Evolutionary conservation across 768 basidiomycete species (phyloP), one percentile per base, ranked within the genome.

Genomic region (Chalciporus chontae): DNA sequence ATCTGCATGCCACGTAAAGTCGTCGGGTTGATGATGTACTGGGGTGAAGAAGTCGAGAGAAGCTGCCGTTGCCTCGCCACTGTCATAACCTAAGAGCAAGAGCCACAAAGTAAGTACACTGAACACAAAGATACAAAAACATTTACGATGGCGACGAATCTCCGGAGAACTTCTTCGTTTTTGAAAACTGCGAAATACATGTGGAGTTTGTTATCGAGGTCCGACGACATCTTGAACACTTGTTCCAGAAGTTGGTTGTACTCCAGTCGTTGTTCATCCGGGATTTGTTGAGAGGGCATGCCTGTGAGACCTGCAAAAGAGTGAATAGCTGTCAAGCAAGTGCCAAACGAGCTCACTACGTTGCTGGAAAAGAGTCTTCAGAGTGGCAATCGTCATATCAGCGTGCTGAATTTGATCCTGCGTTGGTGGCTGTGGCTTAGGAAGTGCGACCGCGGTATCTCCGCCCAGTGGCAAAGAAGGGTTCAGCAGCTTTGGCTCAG

Each of bases 101-200:
- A 32, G 49, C 45, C 40, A 57, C 48, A 43, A 27, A 29, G 19
- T 40, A 45, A 59, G 47, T 5, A 45, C 49, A 50, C 37, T 14
- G 14, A 41, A 45, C 17, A 52, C 24, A 56, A 57, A 56, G 32
- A 47, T 21, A 56, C 42, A 44, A 59, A 51, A 38, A 23, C 43
- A 55, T 83, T 51, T 57, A 87, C 86, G 46, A 84, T 81, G 11
- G 71, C 62, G 31, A 84, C 69, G 26, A 79, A 62, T 64, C 69
- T 79, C 60, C 71, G 76, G 43, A 85, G 69, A 39, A 67, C 36
- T 0, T 77, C 77, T 11, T 81, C 78, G 36, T 69, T 70, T 59
- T 75, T 77, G 41, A 79, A 57, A 39, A 81, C 62, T 18, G 73
- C 58, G 45, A 69, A 65, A 53, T 76, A 72, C 67, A 79, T 65